Conservation (phyloP, 1,139 yeast genomes). For the Hanseniaspora gamundiae region DNA sequence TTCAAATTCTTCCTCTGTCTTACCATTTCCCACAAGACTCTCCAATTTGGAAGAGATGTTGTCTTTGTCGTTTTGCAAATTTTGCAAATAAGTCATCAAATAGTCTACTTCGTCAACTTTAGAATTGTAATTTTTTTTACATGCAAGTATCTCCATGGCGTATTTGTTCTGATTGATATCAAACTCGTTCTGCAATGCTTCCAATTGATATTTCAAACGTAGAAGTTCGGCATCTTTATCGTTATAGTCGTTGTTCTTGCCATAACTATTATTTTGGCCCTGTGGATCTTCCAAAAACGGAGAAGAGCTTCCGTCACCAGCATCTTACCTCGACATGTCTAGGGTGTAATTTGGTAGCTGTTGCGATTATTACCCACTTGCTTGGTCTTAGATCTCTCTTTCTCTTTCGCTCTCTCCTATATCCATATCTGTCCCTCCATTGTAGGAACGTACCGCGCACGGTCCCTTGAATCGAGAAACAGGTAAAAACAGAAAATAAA, state of each 20-base stretch:
- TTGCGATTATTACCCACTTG: too few relatives aligned
- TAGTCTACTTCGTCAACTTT: conserved; percentile 19
- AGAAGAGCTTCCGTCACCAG: conserved; percentile 29
- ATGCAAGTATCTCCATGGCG: conserved; percentile 15
- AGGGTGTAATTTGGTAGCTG: too few relatives aligned
- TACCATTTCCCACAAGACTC: neutral
- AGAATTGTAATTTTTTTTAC: conserved; percentile 18
- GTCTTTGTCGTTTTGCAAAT: conserved; percentile 30
- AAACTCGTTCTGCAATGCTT: conserved; percentile 18
- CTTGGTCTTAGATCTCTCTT: too few relatives aligned
- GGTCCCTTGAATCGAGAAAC: too few relatives aligned
- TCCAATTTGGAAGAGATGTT: neutral
- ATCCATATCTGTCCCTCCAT: too few relatives aligned
- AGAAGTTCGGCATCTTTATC: conserved; percentile 11
- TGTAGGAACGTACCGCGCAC: too few relatives aligned
- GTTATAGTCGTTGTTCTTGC: conserved; percentile 7
- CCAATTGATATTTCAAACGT: conserved; percentile 17
- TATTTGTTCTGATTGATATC: conserved; percentile 18
- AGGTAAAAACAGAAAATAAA: too few relatives aligned
- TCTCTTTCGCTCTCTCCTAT: too few relatives aligned
- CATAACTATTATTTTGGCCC: neutral
- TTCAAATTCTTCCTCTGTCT: neutral
- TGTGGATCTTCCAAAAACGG: conserved; percentile 35
- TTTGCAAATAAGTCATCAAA: conserved; percentile 15
- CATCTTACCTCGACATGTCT: neutral